Evolutionary conservation across 352 stramenopile genomes (phyloP), one percentile per base, ranked within the genome.

Genomic region (Globisporangium sylvaticum): DNA sequence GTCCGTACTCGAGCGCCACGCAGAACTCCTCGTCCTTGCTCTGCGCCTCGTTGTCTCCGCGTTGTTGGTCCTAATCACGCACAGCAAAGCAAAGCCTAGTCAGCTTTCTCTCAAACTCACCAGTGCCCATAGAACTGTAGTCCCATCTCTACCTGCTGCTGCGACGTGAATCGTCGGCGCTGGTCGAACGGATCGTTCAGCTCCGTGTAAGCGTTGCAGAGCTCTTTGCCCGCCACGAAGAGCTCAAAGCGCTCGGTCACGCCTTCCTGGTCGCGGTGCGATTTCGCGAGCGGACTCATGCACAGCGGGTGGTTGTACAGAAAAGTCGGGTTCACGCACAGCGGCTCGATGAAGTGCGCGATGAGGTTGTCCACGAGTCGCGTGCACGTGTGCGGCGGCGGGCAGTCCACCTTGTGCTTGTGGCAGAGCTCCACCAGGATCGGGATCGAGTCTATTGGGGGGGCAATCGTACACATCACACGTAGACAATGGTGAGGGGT

Each of bases 131-230:
- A 44, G 37, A 20, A 44, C 10, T 18, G 12, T 9, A n/a, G 39
- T 48, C 39, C 10, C 8, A 59, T 24, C 27, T 24, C 15, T 18
- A 79, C 74, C n/a, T 74, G 88, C 83, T 88, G 73, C 78, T 99
- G 97, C 39, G 97, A 88, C 44, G 95, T 83, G 71, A 99, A 99
- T 24, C 97, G 91, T 66, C 95, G 80, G 62, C 97, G 94, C 80
- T 99, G 97, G 52, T 98, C 94, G 57, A 96, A 92, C 44, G 97
- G 97, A 68, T 99, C 95, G 79, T 99, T 99, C 50, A 99, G 91
- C 81, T 99, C 97, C 29, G 97, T 99, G 83, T 99, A 99, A 5
- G 97, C 97, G 78, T 99, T 99, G 68, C 92, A 97, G 32, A 99
- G 81, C 86, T 99, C 90, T 69, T 96, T 97, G 65, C 80, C 92